Base-by-base conservation (phyloP, 2,329 filamentous ascomycete species). In the Gliomastix tumulicola region DNA sequence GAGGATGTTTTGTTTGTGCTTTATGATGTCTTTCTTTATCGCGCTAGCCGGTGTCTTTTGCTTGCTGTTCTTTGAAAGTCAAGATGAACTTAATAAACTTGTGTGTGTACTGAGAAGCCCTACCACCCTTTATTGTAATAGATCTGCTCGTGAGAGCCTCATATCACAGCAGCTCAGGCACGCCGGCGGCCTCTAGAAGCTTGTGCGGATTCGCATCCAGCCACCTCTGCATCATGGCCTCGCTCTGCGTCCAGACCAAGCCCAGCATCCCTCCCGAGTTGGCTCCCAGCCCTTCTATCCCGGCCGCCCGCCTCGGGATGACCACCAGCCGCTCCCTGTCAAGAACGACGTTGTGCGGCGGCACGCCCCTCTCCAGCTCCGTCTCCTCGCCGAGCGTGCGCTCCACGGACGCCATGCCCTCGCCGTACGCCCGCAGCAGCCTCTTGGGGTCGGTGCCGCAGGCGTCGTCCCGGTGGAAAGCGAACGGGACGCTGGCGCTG, bases 241-340 rank as follows among this genome's bases (percentile, higher is more conserved):
- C 35, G 10, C 21, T 23, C 12, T 34, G 38, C 27, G 40, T 33
- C 44, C 44, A 46, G 4, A 32, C 20, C 34, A 60, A 57, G 0
- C 69, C 69, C 34, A 72, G 36, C 67, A 72, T 71, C 2, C 65
- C 67, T 1, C 58, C 55, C 1, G 66, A 56, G 43, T 71, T 71
- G 2, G 62, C 63, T 28, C 58, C 65, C 2, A 59, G 51, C 0
- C 56, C 60, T 9, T 19, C 34, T 13, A 59, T 51, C 0, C 49
- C 55, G 0, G 51, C 59, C 5, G 40, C 47, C 12, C 56, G 52
- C 18, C 69, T 53, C 4, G 69, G 69, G 18, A 72, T 57, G 3
- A 72, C 60, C n/a, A 72, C 45, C 17, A 74, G 59, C 54, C 63
- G 63, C 18, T 59, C 53, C 20, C 54, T 50, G 39, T 61, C 60